Evolutionary conservation across 805 yeast species (phyloP).

Genomic region (Danielia oregonensis): DNA sequence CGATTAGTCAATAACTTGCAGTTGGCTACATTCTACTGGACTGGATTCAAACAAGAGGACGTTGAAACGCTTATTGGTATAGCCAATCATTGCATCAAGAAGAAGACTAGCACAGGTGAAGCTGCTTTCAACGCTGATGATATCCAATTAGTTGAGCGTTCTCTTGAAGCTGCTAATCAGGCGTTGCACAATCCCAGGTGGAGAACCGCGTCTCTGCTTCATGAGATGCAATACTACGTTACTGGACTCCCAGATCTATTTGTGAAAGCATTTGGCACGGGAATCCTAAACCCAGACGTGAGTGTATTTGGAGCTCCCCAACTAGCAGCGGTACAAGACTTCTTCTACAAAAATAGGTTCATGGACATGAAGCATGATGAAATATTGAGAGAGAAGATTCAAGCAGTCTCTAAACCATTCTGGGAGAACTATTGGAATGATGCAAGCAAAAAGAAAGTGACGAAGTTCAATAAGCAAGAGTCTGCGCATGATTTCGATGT

Average conservation of each 20-base stretch:
- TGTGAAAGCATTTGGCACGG: conserved; percentile 42
- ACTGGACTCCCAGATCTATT: conserved; percentile 41
- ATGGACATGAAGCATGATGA: conserved; percentile 25
- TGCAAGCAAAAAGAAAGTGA: conserved; percentile 31
- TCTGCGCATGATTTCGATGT: conserved; percentile 4
- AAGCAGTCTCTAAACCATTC: conserved; percentile 36
- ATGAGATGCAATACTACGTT: conserved; percentile 63
- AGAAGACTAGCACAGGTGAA: conserved; percentile 21
- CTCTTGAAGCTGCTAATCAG: conserved; percentile 42
- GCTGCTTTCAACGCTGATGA: conserved; percentile 36
- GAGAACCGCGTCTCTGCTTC: conserved; percentile 55
- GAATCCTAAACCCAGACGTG: conserved; percentile 23
- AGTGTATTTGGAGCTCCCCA: conserved; percentile 62
- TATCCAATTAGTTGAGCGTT: conserved; percentile 34
- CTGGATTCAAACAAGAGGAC: conserved; percentile 62
- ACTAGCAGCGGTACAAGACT: conserved; percentile 46
- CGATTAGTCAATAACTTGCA: conserved; percentile 59
- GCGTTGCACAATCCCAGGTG: conserved; percentile 54
- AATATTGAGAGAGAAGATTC: conserved; percentile 28
- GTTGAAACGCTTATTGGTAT: conserved; percentile 49
- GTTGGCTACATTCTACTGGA: conserved; percentile 71
- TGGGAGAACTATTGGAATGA: conserved; percentile 56
- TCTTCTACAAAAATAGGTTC: conserved; percentile 52
- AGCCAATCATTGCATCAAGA: conserved; percentile 43
- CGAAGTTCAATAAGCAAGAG: conserved; percentile 36